Evolutionary conservation across 345 rosid genomes (phyloP), one percentile per base, ranked within the genome.

Genomic region (Populus deltoides): DNA sequence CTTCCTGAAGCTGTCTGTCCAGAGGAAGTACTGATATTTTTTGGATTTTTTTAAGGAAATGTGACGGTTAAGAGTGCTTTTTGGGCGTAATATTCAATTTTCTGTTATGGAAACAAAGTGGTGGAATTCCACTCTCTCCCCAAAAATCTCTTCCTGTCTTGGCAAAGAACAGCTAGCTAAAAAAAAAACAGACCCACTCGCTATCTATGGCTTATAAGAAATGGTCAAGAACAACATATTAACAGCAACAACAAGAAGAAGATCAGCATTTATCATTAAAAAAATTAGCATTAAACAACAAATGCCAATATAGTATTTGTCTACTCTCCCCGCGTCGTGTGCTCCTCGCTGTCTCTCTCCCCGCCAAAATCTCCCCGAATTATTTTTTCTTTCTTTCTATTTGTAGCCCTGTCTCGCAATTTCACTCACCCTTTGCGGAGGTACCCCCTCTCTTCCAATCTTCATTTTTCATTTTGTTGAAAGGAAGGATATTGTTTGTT

Each of bases 371-470:
- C 72, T 63, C 79, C 55, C 67, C 53, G 25, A 66, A 73, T 67
- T 51, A 24, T 36, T 39, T 10, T 39, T 75, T 35, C 67, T 36
- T 69, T 53, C 79, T 75, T 83, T 47, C 75, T 81, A 74, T 82
- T 72, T 78, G 73, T 76, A 36, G 73, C 66, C 27, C 51, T 66
- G 70, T 38, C 27, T 63, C 70, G 13, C 63, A 41, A 49, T 69
- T 45, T 71, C 83, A 79, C 77, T 73, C 65, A 68, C 85, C 73
- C 75, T 87, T 81, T 76, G 84, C 89, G 82, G 88, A 89, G 97
- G 97, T 83, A 70, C 57, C n/a, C 80, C 73, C 61, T 55, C 62
- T 45, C 39, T 9, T 73, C 45, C 20, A 9, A 17, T 7, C 35
- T 38, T 75, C 53, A 13, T 27, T 61, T 33, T 31, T 68, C 63